Conservation (phyloP, 768 basidiomycete species). For the Lentinus tigrinus region DNA sequence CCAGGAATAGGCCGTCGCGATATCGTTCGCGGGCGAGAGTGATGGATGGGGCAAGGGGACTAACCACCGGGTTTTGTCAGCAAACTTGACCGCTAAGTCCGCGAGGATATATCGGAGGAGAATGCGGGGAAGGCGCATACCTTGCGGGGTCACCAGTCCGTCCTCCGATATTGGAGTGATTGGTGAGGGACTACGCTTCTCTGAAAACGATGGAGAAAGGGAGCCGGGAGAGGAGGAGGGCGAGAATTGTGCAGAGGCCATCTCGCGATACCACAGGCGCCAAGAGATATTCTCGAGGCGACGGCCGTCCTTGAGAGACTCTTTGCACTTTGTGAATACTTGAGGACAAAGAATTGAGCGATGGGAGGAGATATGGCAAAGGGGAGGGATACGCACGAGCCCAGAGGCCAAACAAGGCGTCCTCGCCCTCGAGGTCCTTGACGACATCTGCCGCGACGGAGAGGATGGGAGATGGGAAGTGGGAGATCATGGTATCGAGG, state of each 20-base stretch:
- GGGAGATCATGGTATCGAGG: conserved; percentile 40
- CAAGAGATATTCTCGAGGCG: conserved; percentile 87
- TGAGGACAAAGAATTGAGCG: conserved; percentile 9
- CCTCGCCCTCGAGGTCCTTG: conserved; percentile 64
- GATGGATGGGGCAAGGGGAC: conserved; percentile 3
- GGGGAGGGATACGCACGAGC: conserved; percentile 45
- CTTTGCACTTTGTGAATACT: conserved; percentile 88
- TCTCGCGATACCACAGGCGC: conserved; percentile 77
- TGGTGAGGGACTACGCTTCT: conserved; percentile 27
- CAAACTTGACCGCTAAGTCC: conserved; percentile 5
- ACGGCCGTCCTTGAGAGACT: conserved; percentile 73
- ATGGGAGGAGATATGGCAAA: not conserved
- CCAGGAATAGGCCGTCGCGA: conserved; percentile 24
- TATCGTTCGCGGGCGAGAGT: not conserved
- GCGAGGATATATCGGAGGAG: not conserved
- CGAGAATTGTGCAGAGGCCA: conserved; percentile 38
- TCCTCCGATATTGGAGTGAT: conserved; percentile 30
- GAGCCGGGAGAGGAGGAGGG: conserved; percentile 31
- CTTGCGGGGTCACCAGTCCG: conserved; percentile 17
- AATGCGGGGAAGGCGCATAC: conserved; percentile 11
- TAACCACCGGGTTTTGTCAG: not conserved
- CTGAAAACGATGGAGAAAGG: conserved; percentile 24
- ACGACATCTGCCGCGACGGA: conserved; percentile 65
- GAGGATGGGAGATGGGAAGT: conserved; percentile 65
- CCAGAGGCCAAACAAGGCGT: conserved; percentile 69